Conservation (phyloP, 1,139 yeast species). For the Meyerozyma athensensis region DNA sequence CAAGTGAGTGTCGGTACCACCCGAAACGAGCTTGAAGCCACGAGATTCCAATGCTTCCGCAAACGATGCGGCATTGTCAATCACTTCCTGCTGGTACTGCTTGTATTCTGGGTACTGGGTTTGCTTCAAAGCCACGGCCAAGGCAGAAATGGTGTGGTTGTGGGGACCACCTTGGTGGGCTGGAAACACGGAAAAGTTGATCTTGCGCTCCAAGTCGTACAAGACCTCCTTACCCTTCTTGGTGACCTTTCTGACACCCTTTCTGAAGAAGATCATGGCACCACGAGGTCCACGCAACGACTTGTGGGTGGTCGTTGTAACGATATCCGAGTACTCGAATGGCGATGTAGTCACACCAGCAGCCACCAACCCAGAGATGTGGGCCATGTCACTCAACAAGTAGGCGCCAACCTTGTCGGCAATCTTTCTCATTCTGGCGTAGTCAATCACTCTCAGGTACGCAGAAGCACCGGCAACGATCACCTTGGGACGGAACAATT, state of each 20-base stretch:
- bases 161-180: constrained; percentile 99
- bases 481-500: constrained; percentile 89
- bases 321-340: constrained; percentile 93
- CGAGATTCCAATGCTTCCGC: constrained; percentile 65
- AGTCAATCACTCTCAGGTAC: constrained; percentile 91
- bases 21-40: constrained; percentile 82
- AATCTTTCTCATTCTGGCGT: constrained; percentile 91
- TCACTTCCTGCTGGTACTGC: constrained; percentile 83
- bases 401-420: constrained; percentile 97
- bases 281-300: constrained; percentile 99
- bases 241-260: constrained; percentile 85
- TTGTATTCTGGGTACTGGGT: constrained; percentile 89
- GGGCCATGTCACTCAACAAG: constrained; percentile 97
- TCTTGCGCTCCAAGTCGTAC: constrained; percentile 90
- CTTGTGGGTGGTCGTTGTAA: constrained; percentile 97
- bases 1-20: constrained; percentile 97
- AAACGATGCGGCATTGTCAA: constrained; percentile 83
- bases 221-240: constrained; percentile 87
- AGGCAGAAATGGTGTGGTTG: constrained; percentile 95
- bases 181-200: constrained; percentile 98
- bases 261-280: constrained; percentile 97
- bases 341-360: constrained; percentile 97
- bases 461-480: constrained; percentile 98
- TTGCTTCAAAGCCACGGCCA: constrained; percentile 95
- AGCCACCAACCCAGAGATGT: constrained; percentile 92